phyloP scores from a whole-genome alignment of 2,329 filamentous ascomycete genomes.

The Fusarium sp. region DNA sequence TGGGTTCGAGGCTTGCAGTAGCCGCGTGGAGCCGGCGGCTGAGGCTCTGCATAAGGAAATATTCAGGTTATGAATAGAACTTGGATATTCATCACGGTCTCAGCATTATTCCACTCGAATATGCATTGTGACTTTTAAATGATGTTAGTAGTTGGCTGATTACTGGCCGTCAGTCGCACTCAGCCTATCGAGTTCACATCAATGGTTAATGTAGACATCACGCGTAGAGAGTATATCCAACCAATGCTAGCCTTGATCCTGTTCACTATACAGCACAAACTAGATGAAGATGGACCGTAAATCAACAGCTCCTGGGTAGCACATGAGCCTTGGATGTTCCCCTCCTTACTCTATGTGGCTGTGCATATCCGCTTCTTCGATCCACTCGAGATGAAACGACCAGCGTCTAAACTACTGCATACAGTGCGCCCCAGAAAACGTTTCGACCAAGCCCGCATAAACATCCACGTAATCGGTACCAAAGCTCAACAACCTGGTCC shows the following conservation, averaged over 20 bases:
- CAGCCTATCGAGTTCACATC: background rate
- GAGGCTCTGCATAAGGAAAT: background rate
- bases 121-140: accelerated
- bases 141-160: accelerated
- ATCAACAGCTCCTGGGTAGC: background rate
- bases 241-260: background rate
- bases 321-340: no score
- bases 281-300: accelerated
- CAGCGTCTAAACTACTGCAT: background rate
- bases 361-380: background rate
- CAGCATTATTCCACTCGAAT: accelerated
- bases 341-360: background rate
- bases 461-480: background rate
- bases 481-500: background rate
- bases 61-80: background rate
- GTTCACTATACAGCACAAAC: accelerated
- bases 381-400: background rate
- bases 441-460: background rate
- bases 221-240: accelerated
- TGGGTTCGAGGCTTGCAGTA: background rate
- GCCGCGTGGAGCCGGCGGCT: background rate
- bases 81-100: accelerated
- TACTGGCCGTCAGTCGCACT: background rate
- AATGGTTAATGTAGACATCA: background rate
- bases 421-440: background rate